These are phyloP conservation scores for Jaapia argillacea DNA, from an alignment of 768 basidiomycete species.

Conservation along the genomic window DNA sequence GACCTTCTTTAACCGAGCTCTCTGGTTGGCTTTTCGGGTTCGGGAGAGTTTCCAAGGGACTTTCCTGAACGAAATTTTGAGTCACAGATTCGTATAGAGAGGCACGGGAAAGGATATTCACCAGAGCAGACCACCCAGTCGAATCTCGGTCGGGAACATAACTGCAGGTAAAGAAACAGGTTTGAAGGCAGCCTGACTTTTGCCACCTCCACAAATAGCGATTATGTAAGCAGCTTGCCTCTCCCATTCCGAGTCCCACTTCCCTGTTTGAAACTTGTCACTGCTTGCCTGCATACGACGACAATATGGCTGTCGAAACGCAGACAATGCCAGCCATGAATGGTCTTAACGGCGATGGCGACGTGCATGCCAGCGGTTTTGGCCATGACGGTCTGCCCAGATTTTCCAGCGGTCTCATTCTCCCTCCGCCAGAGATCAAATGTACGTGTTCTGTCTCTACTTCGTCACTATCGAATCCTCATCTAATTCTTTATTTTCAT, in stretches of 20 bases:
- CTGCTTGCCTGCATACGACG: slow-evolving; percentile 2
- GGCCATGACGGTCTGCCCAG: slow-evolving; percentile 14
- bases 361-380: slow-evolving; percentile 14
- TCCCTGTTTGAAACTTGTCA: background rate
- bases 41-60: slow-evolving; percentile 86
- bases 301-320: slow-evolving; percentile 36
- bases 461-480: background rate
- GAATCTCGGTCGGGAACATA: too few species aligned
- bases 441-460: slow-evolving; percentile 34
- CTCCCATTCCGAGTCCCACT: too few species aligned
- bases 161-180: too few species aligned
- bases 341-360: slow-evolving; percentile 29
- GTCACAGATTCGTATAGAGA: slow-evolving; percentile 4
- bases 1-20: slow-evolving; percentile 83
- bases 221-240: too few species aligned
- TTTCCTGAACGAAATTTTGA: too few species aligned
- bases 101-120: slow-evolving; percentile 25
- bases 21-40: slow-evolving; percentile 88
- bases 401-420: slow-evolving; percentile 81
- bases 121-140: slow-evolving; percentile 81
- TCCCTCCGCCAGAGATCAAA: slow-evolving; percentile 94
- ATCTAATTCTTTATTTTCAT: slow-evolving; percentile 1
- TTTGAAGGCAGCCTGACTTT: too few species aligned
- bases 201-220: too few species aligned
- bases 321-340: slow-evolving; percentile 29